Conservation (phyloP, 1,284 basidiomycete genomes). For the Psilocybe mexicana region DNA sequence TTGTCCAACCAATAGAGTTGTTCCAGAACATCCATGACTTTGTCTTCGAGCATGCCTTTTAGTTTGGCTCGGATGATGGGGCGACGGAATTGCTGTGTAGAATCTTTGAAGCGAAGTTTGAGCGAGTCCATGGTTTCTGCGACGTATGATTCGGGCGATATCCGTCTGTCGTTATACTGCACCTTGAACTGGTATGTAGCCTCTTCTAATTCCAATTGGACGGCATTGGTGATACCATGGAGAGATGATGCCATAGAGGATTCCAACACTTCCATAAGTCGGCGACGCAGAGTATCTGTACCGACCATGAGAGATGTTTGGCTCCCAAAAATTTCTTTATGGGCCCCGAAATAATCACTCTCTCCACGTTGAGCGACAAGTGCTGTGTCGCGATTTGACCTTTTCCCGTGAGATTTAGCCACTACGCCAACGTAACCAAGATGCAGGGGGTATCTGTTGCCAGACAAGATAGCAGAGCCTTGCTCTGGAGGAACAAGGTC, state of each 20-base stretch:
- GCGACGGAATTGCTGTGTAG: constrained; percentile 84
- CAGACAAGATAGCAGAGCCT: constrained; percentile 81
- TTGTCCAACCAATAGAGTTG: constrained; percentile 97
- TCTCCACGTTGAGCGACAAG: constrained; percentile 71
- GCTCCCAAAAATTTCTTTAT: constrained; percentile 75
- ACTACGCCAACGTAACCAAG: constrained; percentile 99
- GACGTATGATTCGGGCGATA: constrained; percentile 95
- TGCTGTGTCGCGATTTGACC: constrained; percentile 42
- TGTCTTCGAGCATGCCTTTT: constrained; percentile 92
- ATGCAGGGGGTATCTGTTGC: constrained; percentile 96
- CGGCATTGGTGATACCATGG: constrained; percentile 94
- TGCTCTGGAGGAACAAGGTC: constrained; percentile 88
- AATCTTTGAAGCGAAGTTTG: constrained; percentile 90
- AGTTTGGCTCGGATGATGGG: constrained; percentile 87
- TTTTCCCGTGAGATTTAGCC: constrained; percentile 69
- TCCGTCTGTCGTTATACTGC: constrained; percentile 96
- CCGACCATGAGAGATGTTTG: constrained; percentile 81
- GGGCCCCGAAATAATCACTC: constrained; percentile 76
- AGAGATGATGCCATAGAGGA: constrained; percentile 96
- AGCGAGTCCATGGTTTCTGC: constrained; percentile 95
- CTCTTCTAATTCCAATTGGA: constrained; percentile 96
- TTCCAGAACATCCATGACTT: constrained; percentile 95
- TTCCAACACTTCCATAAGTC: constrained; percentile 96
- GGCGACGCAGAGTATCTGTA: constrained; percentile 84
- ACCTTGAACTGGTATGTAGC: constrained; percentile 99